Evolutionary conservation across 768 basidiomycete genomes (phyloP).

Genomic region (Tylopilus subfusipes): DNA sequence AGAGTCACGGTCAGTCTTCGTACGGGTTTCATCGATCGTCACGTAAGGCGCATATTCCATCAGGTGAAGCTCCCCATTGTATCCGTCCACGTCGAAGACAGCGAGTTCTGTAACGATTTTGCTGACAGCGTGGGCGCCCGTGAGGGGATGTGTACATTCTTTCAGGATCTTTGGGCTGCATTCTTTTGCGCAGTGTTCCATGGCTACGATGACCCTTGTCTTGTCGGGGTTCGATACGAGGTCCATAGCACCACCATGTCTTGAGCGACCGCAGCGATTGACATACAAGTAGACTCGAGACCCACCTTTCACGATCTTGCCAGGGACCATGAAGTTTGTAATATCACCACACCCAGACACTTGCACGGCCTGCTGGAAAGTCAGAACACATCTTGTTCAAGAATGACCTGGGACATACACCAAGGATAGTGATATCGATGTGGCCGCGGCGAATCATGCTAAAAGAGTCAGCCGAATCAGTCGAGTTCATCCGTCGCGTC

Average conservation of each 20-base stretch:
- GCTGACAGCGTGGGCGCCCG: constrained; percentile 81
- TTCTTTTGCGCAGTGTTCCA: constrained; percentile 87
- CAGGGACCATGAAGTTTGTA: constrained; percentile 97
- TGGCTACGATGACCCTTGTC: constrained; percentile 83
- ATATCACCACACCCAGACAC: constrained; percentile 87
- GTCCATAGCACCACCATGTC: constrained; percentile 83
- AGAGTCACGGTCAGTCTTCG: constrained; percentile 82
- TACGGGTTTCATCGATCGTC: constrained; percentile 72
- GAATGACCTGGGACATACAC: constrained; percentile 59
- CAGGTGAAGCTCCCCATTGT: constrained; percentile 62
- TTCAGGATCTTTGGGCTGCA: constrained; percentile 83
- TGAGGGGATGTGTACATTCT: constrained; percentile 77
- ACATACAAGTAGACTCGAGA: background rate
- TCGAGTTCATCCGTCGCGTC: background rate
- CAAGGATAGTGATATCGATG: constrained; percentile 88
- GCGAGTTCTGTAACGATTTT: constrained; percentile 88
- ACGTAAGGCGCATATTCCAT: constrained; percentile 77
- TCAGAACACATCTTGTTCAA: background rate
- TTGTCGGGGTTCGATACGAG: constrained; percentile 92
- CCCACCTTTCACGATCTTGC: constrained; percentile 78
- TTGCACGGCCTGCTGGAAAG: constrained; percentile 75
- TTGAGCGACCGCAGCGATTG: constrained; percentile 34
- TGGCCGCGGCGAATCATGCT: constrained; percentile 97
- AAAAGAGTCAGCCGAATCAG: constrained; percentile 85
- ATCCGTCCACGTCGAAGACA: constrained; percentile 82